A percentile compares a stretch with the other conserved stretches of the same genome.
Conservation (phyloP, 345 rosid genomes). For the Anacardium occidentale region DNA sequence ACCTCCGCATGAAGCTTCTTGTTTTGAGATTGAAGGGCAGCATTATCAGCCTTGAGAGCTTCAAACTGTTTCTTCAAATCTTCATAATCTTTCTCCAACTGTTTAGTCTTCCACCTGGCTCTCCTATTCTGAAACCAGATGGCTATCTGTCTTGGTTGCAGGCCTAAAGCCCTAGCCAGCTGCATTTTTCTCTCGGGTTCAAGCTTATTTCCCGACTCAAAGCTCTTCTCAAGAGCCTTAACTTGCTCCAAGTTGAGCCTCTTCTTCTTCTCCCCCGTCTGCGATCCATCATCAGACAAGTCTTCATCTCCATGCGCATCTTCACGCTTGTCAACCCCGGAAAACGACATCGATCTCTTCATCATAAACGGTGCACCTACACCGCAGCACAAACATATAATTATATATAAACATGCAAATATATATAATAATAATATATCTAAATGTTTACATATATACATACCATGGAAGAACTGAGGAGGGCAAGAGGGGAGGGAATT, state of each 20-base stretch:
- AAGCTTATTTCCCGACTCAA: slow-evolving; percentile 72
- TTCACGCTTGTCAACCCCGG: slow-evolving; percentile 51
- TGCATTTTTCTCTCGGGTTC: slow-evolving; percentile 77
- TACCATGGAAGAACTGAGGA: slow-evolving; percentile 73
- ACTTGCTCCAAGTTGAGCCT: slow-evolving; percentile 74
- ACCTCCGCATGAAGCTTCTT: slow-evolving; percentile 67
- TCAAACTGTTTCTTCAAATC: slow-evolving; percentile 64
- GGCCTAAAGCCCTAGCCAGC: slow-evolving; percentile 63
- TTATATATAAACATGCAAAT: slow-evolving; percentile 10
- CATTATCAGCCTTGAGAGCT: slow-evolving; percentile 58
- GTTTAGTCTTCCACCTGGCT: slow-evolving; percentile 82
- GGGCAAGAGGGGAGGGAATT: slow-evolving; percentile 59
- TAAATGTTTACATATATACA: background rate
- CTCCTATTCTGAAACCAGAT: slow-evolving; percentile 81
- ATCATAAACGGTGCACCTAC: slow-evolving; percentile 62
- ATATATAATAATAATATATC: background rate
- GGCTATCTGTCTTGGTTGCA: slow-evolving; percentile 71
- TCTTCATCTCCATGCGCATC: slow-evolving; percentile 65
- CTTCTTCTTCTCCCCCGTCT: slow-evolving; percentile 75
- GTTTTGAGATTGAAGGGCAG: slow-evolving; percentile 61
- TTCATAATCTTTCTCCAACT: slow-evolving; percentile 66
- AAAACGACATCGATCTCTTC: slow-evolving; percentile 81
- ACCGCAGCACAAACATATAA: slow-evolving; percentile 11
- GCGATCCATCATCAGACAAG: slow-evolving; percentile 79
- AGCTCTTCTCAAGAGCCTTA: slow-evolving; percentile 71